Base-by-base conservation (phyloP, 345 rosid genomes). In the Cardiospermum halicacabum region DNA sequence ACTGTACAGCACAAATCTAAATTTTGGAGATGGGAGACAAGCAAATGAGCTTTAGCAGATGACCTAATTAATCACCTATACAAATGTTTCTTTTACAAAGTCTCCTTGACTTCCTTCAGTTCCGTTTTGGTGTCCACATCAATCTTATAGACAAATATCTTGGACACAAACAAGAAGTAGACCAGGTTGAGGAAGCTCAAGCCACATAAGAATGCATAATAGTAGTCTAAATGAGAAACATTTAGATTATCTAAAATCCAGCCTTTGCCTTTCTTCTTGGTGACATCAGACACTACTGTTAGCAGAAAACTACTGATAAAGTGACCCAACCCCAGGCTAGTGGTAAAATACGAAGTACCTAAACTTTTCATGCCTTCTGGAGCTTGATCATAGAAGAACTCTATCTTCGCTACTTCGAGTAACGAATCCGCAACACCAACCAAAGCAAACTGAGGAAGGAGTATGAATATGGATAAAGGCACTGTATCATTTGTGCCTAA, bases 361-460 rank as follows among this genome's bases (percentile, higher is more conserved):
- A 92, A 73, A 55, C 96, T 84, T 57, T 92, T 89, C 98, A 87
- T 85, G 30, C 84, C 83, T 54, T 84, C 80, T 0, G 98, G 95
- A 7, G 95, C 91, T 53, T 92, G 98, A 54, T 89, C 95, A 30
- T 89, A 92, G 89, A 92, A 92, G 40, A 87, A 89, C 59, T 89
- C 96, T 19, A 89, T 39, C 81, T 92, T 92, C 0, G 98, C 91
- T 7, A 86, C 88, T 64, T 87, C 96, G 13, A 72, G 59, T 6
- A 92, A 87, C 3, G 80, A 28, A 75, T 92, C 96, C n/a, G 96
- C 85, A 0, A 87, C 69, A 21, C 98, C 96, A 84, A 72, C 73
- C 11, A 92, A 55, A 49, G 86, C 87, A 27, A 87, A 87, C 37
- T 89, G 96, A 15, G 98, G 96, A 13, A 87, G 73, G 32, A 92